Conservation (phyloP, 345 rosid genomes). For the Rhizophora mangle region DNA sequence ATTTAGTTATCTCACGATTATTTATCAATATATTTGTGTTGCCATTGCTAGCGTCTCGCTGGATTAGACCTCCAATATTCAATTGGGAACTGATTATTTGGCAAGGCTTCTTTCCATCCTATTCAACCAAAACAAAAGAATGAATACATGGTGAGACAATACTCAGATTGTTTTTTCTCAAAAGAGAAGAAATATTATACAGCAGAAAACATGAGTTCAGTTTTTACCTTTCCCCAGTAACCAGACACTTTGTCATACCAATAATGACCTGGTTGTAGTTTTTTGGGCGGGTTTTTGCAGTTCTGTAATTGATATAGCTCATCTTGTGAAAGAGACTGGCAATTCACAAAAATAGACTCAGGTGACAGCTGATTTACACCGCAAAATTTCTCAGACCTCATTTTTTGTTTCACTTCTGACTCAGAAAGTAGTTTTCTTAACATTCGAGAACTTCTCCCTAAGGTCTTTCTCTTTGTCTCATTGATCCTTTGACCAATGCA, state of each 20-base stretch:
- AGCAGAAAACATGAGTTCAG: constrained; percentile 2
- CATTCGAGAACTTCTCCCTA: constrained; percentile 65
- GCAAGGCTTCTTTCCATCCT: constrained; percentile 77
- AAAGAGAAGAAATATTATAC: not conserved
- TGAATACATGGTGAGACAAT: constrained; percentile 12
- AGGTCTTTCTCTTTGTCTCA: constrained; percentile 50
- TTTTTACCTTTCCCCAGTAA: constrained; percentile 87
- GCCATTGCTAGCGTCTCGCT: constrained; percentile 63
- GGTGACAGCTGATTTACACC: constrained; percentile 69
- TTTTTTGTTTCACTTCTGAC: constrained; percentile 48
- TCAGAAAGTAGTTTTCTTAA: constrained; percentile 50
- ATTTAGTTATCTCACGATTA: constrained; percentile 59
- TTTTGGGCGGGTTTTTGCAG: constrained; percentile 67
- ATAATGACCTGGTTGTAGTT: constrained; percentile 66
- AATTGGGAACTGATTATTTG: constrained; percentile 62
- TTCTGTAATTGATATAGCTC: constrained; percentile 52
- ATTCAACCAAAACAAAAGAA: constrained; percentile 26
- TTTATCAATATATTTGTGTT: constrained; percentile 57
- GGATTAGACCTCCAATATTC: constrained; percentile 49
- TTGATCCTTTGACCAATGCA: constrained; percentile 73
- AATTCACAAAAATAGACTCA: constrained; percentile 55
- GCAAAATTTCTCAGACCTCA: constrained; percentile 59
- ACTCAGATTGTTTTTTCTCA: not conserved
- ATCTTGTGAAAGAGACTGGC: constrained; percentile 40
- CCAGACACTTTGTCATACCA: constrained; percentile 89